Base-by-base conservation (phyloP, 257 asterid species). In the Jacaranda mimosifolia region DNA sequence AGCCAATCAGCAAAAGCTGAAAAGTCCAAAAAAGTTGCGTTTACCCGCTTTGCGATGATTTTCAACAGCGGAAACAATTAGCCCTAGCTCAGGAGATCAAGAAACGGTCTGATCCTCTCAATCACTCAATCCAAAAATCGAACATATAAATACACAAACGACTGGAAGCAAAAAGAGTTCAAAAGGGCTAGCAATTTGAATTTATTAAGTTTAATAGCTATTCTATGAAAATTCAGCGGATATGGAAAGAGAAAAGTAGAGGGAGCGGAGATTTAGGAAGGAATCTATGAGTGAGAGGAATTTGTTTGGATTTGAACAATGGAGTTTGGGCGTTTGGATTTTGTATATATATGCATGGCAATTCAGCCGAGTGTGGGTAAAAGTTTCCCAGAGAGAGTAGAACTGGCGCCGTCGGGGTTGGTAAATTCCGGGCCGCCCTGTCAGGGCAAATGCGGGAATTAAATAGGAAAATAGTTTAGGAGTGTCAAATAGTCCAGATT, bases 81-180 rank as follows among this genome's bases (percentile, higher is more conserved):
- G 64, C 74, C 89, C 83, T 80, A 76, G 58, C 74, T 74, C 77
- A 45, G 26, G 32, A 57, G 53, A 63, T 72, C 77, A 74, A 64
- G 73, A 51, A 6, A 40, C 63, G 64, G 78, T 59, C 83, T 26
- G 68, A 57, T 57, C 69, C 67, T 79, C 75, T 5, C 63, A 35
- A 70, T 74, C 62, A 21, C 42, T 38, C 53, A 51, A 51, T 26
- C 32, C 32, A 42, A 6, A 4, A 67, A 40, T 46, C 49, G 35
- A 78, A 10, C 10, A 26, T 26, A 19, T 57, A 62, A 1, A 14
- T 26, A 26, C 19, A 19, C 21, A 70, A 13, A 26, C 70, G 38
- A 64, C 6, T 14, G 40, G 3, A 7, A 40, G 32, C 0, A 10
- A 13, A 26, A 57, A 9, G 48, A 15, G 15, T 3, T 4, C 4